Conservation (phyloP, 2,329 filamentous ascomycete species). For the Aspergillus aculeatinus region DNA sequence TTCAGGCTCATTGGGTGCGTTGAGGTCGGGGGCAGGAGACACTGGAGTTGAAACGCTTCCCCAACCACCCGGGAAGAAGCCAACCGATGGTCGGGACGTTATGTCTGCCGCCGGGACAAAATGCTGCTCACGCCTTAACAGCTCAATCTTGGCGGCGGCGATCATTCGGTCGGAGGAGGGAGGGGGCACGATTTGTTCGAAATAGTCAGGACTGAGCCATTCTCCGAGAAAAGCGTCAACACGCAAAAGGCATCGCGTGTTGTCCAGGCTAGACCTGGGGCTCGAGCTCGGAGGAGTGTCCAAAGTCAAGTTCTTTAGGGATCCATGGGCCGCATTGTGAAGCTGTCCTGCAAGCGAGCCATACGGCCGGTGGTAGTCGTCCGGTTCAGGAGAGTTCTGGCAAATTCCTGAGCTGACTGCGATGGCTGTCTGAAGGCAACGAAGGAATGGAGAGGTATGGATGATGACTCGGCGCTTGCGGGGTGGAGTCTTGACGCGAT, state of each 20-base stretch:
- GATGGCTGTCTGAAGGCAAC: constrained; percentile 89
- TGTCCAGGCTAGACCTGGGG: neutral
- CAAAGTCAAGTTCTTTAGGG: neutral
- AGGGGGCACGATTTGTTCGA: constrained; percentile 85
- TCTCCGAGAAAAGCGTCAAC: constrained; percentile 93
- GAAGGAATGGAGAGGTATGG: constrained; percentile 88
- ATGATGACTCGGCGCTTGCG: constrained; percentile 76
- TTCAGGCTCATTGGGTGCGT: constrained; percentile 21
- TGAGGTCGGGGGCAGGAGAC: constrained; percentile 25
- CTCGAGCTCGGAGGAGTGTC: constrained; percentile 7
- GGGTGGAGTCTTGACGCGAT: constrained; percentile 23
- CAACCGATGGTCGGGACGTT: constrained; percentile 37
- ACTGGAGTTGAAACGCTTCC: constrained; percentile 33
- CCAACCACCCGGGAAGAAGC: constrained; percentile 59
- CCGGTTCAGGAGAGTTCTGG: constrained; percentile 35
- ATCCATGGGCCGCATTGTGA: neutral
- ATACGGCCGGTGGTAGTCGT: constrained; percentile 8
- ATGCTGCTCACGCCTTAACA: constrained; percentile 72
- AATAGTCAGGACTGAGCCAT: constrained; percentile 93
- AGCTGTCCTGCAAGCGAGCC: neutral
- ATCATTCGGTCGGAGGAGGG: constrained; percentile 86
- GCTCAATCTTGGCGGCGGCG: constrained; percentile 79
- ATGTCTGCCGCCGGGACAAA: constrained; percentile 47
- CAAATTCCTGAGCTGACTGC: constrained; percentile 82
- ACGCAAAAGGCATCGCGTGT: constrained; percentile 54